Conservation (phyloP, 805 yeast species). For the Peterozyma xylosa region DNA sequence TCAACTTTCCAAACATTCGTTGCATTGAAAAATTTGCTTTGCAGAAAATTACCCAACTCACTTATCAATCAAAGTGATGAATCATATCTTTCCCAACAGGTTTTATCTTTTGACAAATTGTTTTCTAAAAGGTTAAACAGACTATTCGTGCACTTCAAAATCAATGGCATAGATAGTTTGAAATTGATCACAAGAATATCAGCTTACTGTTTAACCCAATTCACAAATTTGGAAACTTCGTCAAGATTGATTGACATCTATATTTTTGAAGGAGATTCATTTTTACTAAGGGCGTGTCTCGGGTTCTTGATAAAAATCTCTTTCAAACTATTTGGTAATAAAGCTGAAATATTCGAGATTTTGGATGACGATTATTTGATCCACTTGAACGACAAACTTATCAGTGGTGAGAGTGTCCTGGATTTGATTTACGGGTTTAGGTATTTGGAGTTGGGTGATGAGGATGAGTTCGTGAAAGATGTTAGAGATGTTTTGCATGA, state of each 20-base stretch:
- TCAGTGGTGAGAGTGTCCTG: constrained; percentile 5
- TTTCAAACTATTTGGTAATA: constrained; percentile 43
- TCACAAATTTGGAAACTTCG: constrained; percentile 37
- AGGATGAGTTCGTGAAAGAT: constrained; percentile 36
- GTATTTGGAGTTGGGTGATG: constrained; percentile 42
- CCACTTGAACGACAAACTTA: constrained; percentile 14
- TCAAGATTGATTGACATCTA: constrained; percentile 49
- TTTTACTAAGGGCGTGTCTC: constrained; percentile 44
- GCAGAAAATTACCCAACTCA: constrained; percentile 18
- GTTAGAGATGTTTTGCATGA: constrained; percentile 31
- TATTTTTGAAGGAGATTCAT: constrained; percentile 54
- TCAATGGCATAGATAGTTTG: constrained; percentile 30
- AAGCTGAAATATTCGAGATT: constrained; percentile 33
- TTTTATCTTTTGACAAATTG: constrained; percentile 38
- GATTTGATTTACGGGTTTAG: constrained; percentile 14
- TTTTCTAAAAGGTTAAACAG: constrained; percentile 36
- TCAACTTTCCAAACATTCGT: constrained; percentile 12
- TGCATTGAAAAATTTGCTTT: constrained; percentile 17
- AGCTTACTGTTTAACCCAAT: constrained; percentile 35
- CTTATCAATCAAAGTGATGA: constrained; percentile 9
- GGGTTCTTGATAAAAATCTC: constrained; percentile 42
- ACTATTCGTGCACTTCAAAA: constrained; percentile 42
- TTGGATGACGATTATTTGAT: constrained; percentile 28
- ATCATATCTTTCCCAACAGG: constrained; percentile 28
- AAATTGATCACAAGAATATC: constrained; percentile 37